Evolutionary conservation across 805 yeast genomes (phyloP).

Genomic region (Maudiozyma serrabonitensis): DNA sequence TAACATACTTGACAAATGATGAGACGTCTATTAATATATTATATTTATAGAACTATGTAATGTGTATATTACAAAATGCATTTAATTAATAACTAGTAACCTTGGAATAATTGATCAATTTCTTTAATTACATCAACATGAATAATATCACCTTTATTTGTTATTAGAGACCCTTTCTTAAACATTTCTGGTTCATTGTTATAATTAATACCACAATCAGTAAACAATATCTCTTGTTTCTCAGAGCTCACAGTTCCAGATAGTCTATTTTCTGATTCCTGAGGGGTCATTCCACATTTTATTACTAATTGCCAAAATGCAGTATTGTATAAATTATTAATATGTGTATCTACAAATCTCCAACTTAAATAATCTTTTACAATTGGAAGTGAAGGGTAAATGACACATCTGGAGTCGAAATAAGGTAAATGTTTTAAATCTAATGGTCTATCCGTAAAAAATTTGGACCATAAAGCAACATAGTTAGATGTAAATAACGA

Average conservation of each 20-base stretch:
- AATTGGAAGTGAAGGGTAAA: constrained; percentile 55
- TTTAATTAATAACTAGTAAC: constrained; percentile 4
- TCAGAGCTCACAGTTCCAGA: constrained; percentile 74
- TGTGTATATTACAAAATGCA: neutral
- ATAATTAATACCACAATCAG: constrained; percentile 74
- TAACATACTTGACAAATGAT: constrained; percentile 9
- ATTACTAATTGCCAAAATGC: constrained; percentile 80
- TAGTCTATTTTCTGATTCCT: constrained; percentile 70
- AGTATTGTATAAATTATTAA: constrained; percentile 88
- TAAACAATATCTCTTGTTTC: constrained; percentile 79
- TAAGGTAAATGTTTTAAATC: constrained; percentile 56
- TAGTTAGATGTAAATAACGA: constrained; percentile 75
- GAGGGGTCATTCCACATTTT: constrained; percentile 58
- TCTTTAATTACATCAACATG: constrained; percentile 34
- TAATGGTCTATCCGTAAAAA: constrained; percentile 43
- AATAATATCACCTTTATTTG: constrained; percentile 44
- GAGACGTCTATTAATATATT: constrained; percentile 5
- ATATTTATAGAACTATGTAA: constrained; percentile 2
- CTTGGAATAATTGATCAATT: constrained; percentile 31
- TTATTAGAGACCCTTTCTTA: constrained; percentile 60
- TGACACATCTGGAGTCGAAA: constrained; percentile 85
- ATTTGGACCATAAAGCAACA: constrained; percentile 52
- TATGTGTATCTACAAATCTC: constrained; percentile 96
- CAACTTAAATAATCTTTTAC: constrained; percentile 81
- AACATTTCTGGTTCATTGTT: constrained; percentile 83